phyloP scores from a whole-genome alignment of 2,329 filamentous ascomycete species.

The Diplodia seriata region DNA sequence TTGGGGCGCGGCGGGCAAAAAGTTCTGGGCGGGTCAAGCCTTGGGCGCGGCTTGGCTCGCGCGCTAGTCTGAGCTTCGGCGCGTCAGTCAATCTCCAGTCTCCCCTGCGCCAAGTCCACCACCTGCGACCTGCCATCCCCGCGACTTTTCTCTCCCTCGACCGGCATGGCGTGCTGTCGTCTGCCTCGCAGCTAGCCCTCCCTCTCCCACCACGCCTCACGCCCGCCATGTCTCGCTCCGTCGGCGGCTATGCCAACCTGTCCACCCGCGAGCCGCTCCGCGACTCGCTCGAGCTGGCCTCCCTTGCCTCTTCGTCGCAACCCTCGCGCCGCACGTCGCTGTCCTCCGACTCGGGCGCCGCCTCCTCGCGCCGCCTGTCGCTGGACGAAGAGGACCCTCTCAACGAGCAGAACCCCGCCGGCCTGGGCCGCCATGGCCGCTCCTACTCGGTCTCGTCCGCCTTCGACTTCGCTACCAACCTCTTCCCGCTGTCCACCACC shows the following conservation, averaged over 20 bases:
- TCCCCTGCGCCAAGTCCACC: conserved; percentile 33
- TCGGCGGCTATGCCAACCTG: conserved; percentile 43
- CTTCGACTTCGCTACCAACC: conserved; percentile 92
- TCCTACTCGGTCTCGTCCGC: conserved; percentile 90
- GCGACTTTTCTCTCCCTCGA: conserved; percentile 17
- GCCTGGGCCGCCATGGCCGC: conserved; percentile 62
- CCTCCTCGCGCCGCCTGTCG: conserved; percentile 90
- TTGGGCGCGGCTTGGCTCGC: not conserved
- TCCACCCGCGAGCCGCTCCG: conserved; percentile 58
- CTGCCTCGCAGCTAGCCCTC: conserved; percentile 24
- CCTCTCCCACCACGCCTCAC: conserved; percentile 9
- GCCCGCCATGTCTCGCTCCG: conserved; percentile 45
- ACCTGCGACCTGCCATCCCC: conserved; percentile 13
- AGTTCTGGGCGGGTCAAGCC: not conserved
- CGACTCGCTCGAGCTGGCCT: conserved; percentile 96
- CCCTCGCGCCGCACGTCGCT: conserved; percentile 71
- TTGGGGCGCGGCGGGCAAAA: conserved; percentile 11
- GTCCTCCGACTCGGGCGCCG: conserved; percentile 82
- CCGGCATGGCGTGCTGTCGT: conserved; percentile 26
- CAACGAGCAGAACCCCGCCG: conserved; percentile 61
- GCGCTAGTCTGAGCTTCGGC: conserved; percentile 21
- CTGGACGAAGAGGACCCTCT: conserved; percentile 87
- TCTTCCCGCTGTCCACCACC: conserved; percentile 92
- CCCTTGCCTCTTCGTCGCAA: conserved; percentile 83
- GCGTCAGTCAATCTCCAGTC: conserved; percentile 12